Evolutionary conservation across 2,329 filamentous ascomycete genomes (phyloP).

Genomic region (Rutstroemia sp.): DNA sequence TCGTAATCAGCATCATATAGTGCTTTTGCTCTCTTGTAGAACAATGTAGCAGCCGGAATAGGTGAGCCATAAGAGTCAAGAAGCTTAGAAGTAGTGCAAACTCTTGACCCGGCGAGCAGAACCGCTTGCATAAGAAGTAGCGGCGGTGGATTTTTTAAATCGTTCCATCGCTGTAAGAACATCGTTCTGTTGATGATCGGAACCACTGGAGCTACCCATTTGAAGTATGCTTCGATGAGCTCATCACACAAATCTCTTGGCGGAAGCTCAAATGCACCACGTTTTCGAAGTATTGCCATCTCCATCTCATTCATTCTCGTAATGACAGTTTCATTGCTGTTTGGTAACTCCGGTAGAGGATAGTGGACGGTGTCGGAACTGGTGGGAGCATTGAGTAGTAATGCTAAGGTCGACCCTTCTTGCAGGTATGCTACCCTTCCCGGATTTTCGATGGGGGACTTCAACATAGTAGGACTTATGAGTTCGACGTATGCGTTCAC

Average conservation of each 20-base stretch:
- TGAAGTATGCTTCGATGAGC: conserved; percentile 88
- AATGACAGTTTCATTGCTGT: conserved; percentile 74
- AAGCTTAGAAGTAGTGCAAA: conserved; percentile 85
- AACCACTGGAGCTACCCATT: conserved; percentile 91
- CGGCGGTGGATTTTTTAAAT: conserved; percentile 87
- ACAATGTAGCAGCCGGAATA: conserved; percentile 88
- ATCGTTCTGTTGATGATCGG: conserved; percentile 88
- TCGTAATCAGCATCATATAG: conserved; percentile 96
- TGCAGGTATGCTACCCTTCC: conserved; percentile 91
- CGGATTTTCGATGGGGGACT: conserved; percentile 92
- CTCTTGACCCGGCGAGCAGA: conserved; percentile 84
- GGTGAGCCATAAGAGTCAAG: conserved; percentile 96
- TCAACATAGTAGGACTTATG: conserved; percentile 95
- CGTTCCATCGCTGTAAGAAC: conserved; percentile 89
- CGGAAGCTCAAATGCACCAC: conserved; percentile 85
- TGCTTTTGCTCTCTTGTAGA: conserved; percentile 95
- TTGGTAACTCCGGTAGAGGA: conserved; percentile 82
- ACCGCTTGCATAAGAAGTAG: conserved; percentile 90
- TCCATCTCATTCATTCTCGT: conserved; percentile 93
- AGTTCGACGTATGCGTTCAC: conserved; percentile 75
- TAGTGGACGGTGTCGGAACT: conserved; percentile 97
- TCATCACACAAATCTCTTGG: conserved; percentile 87
- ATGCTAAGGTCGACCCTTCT: conserved; percentile 89
- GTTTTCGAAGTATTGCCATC: conserved; percentile 88
- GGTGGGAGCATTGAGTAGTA: conserved; percentile 91